These are phyloP conservation scores for Tuber calosporum DNA, from an alignment of 495 filamentous ascomycete genomes.

Conservation along the genomic window DNA sequence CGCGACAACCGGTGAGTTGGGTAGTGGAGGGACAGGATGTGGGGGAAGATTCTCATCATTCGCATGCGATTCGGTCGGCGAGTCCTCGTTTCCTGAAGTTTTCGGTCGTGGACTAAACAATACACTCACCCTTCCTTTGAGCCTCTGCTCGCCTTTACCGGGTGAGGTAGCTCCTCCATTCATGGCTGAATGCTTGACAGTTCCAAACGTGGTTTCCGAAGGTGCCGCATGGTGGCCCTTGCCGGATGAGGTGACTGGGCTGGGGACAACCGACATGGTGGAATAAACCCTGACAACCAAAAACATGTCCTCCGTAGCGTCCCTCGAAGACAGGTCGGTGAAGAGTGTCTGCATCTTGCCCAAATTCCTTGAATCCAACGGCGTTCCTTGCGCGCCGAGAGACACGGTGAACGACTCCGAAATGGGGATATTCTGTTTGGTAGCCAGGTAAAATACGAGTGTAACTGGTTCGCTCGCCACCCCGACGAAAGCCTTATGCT, in stretches of 20 bases:
- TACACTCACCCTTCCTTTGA: slow-evolving; percentile 40
- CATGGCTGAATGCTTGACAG: slow-evolving; percentile 20
- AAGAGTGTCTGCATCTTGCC: slow-evolving; percentile 76
- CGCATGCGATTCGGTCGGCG: slow-evolving; percentile 19
- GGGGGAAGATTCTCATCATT: slow-evolving; percentile 31
- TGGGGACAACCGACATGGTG: slow-evolving; percentile 27
- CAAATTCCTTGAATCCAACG: slow-evolving; percentile 53
- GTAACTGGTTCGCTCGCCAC: slow-evolving; percentile 64
- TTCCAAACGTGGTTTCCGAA: slow-evolving; percentile 18
- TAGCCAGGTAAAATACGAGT: slow-evolving; percentile 71
- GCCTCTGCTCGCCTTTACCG: slow-evolving; percentile 22
- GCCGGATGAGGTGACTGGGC: slow-evolving; percentile 9
- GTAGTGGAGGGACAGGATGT: slow-evolving; percentile 7
- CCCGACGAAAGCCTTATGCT: slow-evolving; percentile 71
- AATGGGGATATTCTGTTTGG: slow-evolving; percentile 60
- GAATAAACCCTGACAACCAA: slow-evolving; percentile 76
- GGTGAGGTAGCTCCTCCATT: slow-evolving; percentile 27
- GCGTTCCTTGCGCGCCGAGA: slow-evolving; percentile 62
- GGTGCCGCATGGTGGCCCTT: slow-evolving; percentile 19
- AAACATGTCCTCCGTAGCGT: slow-evolving; percentile 81
- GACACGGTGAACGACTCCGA: slow-evolving; percentile 80
- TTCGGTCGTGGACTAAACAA: slow-evolving; percentile 39
- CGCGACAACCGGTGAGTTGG: slow-evolving; percentile 22
- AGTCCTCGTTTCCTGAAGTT: slow-evolving; percentile 32
- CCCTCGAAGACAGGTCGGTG: slow-evolving; percentile 68